These are phyloP conservation scores for Cronartium ribicola DNA, from an alignment of 1,284 basidiomycete genomes.

Conservation along the genomic window DNA sequence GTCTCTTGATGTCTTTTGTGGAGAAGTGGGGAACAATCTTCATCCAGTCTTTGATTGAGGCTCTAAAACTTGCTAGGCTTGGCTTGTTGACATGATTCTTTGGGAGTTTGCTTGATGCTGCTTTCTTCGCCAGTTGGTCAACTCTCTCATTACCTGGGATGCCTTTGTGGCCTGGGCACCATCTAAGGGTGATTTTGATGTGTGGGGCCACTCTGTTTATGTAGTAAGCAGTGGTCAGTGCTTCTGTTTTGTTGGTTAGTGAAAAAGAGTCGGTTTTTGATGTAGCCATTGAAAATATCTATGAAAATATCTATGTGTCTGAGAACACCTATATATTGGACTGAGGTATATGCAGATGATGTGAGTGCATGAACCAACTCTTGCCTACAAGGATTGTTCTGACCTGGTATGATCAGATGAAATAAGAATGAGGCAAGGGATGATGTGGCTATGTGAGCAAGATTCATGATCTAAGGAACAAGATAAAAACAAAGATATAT, in stretches of 20 bases:
- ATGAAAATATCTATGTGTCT: not conserved
- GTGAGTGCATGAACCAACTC: too few species aligned
- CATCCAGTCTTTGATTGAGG: not conserved
- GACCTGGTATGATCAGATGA: too few species aligned
- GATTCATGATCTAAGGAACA: too few species aligned
- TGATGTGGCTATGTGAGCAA: too few species aligned
- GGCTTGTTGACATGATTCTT: not conserved
- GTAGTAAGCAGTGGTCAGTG: not conserved
- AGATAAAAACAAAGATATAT: too few species aligned
- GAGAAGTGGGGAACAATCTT: not conserved
- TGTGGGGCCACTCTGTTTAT: not conserved
- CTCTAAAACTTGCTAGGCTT: not conserved
- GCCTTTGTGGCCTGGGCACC: conserved; percentile 9
- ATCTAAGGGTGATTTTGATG: not conserved
- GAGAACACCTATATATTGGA: too few species aligned
- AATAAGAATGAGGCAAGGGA: too few species aligned
- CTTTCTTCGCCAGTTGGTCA: not conserved
- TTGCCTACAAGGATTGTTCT: too few species aligned
- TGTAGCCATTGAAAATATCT: not conserved
- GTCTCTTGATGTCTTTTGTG: not conserved
- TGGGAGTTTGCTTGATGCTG: not conserved
- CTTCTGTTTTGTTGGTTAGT: not conserved
- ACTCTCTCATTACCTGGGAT: not conserved
- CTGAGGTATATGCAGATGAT: too few species aligned
- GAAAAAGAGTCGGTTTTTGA: not conserved